Evolutionary conservation across 2,329 filamentous ascomycete species (phyloP).

Genomic region (Ceratocystis cacaofunesta): DNA sequence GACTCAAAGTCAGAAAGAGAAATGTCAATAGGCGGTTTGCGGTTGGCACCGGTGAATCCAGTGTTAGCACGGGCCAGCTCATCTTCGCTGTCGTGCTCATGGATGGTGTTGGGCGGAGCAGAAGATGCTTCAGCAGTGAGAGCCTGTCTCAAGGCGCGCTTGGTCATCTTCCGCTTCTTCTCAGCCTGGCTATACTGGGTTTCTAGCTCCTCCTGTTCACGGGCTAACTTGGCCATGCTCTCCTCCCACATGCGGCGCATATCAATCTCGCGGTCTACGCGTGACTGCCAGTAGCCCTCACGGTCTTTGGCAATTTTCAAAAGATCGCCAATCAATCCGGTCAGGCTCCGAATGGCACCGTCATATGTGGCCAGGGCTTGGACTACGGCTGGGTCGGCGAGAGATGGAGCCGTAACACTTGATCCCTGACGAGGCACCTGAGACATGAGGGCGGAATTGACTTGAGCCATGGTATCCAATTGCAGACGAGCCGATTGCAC

Average conservation of each 20-base stretch:
- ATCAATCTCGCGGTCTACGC: slow-evolving; percentile 78
- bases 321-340: slow-evolving; percentile 69
- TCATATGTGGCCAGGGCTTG: slow-evolving; percentile 79
- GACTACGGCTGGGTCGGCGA: slow-evolving; percentile 62
- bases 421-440: slow-evolving; percentile 31
- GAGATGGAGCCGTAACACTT: slow-evolving; percentile 18
- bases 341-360: slow-evolving; percentile 73
- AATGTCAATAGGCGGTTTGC: slow-evolving; percentile 14
- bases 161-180: slow-evolving; percentile 76
- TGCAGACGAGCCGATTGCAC: slow-evolving; percentile 89
- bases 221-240: slow-evolving; percentile 93
- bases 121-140: slow-evolving; percentile 41
- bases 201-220: slow-evolving; percentile 84
- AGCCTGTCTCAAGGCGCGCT: slow-evolving; percentile 74
- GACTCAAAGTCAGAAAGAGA: slow-evolving; percentile 63
- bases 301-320: slow-evolving; percentile 86
- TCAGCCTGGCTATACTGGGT: slow-evolving; percentile 79
- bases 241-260: slow-evolving; percentile 97
- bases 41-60: background rate
- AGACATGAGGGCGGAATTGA: slow-evolving; percentile 65
- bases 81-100: slow-evolving; percentile 24
- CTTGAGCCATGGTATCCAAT: slow-evolving; percentile 74
- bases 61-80: slow-evolving; percentile 9
- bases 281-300: slow-evolving; percentile 93
- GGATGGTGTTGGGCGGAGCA: slow-evolving; percentile 21